Conservation (phyloP, 768 basidiomycete genomes). For the Russula foetens region DNA sequence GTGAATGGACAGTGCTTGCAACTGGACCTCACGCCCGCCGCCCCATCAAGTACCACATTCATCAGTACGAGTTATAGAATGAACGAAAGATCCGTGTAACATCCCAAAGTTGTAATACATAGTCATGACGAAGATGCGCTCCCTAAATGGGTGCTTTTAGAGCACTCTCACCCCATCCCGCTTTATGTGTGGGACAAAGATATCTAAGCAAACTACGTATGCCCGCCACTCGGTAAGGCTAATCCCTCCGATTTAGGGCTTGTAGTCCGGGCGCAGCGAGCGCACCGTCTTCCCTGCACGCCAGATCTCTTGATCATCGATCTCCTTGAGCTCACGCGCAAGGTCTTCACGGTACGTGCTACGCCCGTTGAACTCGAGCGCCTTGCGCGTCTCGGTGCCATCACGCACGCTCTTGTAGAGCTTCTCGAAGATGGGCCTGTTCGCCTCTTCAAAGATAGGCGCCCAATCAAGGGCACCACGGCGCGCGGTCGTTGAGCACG, state of each 20-base stretch:
- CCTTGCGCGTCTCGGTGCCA: conserved; percentile 95
- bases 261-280: conserved; percentile 79
- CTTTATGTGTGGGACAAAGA: background rate
- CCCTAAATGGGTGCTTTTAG: background rate
- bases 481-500: conserved; percentile 98
- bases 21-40: background rate
- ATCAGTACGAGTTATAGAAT: background rate
- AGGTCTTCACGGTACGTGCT: conserved; percentile 90
- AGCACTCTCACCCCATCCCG: background rate
- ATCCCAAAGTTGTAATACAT: background rate
- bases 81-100: background rate
- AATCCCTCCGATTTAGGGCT: conserved; percentile 30
- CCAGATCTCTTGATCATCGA: conserved; percentile 99
- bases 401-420: conserved; percentile 93
- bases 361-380: conserved; percentile 92
- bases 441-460: conserved; percentile 90
- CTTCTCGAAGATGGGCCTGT: conserved; percentile 88
- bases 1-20: background rate
- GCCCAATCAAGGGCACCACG: conserved; percentile 99
- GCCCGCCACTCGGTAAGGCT: too few species aligned
- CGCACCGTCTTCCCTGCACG: conserved; percentile 93
- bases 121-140: background rate
- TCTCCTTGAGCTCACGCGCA: conserved; percentile 85
- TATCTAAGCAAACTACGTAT: background rate
- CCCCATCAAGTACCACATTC: background rate